Evolutionary conservation across 2,329 filamentous ascomycete species (phyloP).

Genomic region (Pseudogymnoascus sp.): DNA sequence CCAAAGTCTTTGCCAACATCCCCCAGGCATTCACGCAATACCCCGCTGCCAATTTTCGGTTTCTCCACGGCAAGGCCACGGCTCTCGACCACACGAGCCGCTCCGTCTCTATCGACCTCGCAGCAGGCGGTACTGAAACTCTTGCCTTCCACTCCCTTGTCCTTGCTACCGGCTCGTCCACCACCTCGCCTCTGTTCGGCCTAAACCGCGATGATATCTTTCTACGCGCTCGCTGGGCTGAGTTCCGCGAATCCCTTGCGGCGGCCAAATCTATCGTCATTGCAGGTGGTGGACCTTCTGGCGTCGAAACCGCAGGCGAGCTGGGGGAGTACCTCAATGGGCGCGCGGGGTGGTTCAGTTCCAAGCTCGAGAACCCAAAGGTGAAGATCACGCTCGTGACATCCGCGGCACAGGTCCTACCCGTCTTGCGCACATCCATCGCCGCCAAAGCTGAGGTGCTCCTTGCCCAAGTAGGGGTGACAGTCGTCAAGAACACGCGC

Average conservation of each 20-base stretch:
- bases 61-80: conserved; percentile 35
- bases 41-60: conserved; percentile 28
- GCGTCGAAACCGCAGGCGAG: conserved; percentile 41
- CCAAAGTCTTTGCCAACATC: conserved; percentile 38
- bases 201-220: conserved; percentile 29
- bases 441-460: conserved; percentile 33
- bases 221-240: conserved; percentile 29
- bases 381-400: conserved; percentile 39
- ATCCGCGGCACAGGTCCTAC: conserved; percentile 31
- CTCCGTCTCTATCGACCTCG: conserved; percentile 25
- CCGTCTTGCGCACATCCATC: conserved; percentile 31
- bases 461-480: conserved; percentile 38
- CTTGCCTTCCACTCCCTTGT: conserved; percentile 37
- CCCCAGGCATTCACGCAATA: conserved; percentile 33
- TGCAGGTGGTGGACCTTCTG: conserved; percentile 35
- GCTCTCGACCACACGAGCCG: conserved; percentile 29
- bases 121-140: conserved; percentile 12
- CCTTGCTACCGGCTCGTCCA: conserved; percentile 40
- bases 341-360: conserved; percentile 30
- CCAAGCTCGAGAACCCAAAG: conserved; percentile 27
- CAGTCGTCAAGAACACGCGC: conserved; percentile 33
- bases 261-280: conserved; percentile 36
- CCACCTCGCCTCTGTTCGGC: conserved; percentile 36
- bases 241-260: conserved; percentile 33
- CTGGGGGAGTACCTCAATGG: conserved; percentile 44